Percentiles rank a stretch among this genome's conserved stretches.
Evolutionary conservation across 2,329 filamentous ascomycete species (phyloP).

Genomic region (Pseudogymnoascus sp.): DNA sequence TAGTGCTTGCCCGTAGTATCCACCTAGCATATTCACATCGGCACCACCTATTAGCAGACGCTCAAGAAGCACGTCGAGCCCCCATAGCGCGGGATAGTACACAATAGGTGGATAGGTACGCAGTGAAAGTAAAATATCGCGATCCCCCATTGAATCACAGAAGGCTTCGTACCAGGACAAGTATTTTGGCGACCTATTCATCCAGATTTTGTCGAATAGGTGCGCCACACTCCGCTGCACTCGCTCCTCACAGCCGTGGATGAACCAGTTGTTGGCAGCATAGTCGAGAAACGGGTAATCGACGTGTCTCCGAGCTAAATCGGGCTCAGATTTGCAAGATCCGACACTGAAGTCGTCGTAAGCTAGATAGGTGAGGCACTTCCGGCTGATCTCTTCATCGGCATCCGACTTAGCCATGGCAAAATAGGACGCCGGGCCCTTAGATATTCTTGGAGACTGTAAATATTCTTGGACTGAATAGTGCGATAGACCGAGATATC

Average conservation of each 20-base stretch:
- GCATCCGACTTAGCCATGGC: neutral
- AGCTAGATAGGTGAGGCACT: neutral
- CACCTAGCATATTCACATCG: neutral
- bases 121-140: too few relatives aligned
- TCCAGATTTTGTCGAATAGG: neutral
- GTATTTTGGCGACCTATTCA: too few relatives aligned
- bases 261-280: neutral
- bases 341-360: neutral
- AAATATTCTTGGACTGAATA: constrained; percentile 9
- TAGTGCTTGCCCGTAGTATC: constrained; percentile 1
- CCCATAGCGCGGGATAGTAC: neutral
- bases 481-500: constrained; percentile 29
- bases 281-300: neutral
- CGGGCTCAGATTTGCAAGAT: neutral
- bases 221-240: neutral
- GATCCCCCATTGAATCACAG: too few relatives aligned
- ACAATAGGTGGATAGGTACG: too few relatives aligned
- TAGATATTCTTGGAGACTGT: neutral
- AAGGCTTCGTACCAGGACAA: neutral
- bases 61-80: neutral
- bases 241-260: neutral
- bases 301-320: too few relatives aligned
- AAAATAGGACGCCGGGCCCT: neutral
- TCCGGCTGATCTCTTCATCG: neutral
- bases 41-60: neutral